Conservation (phyloP, 257 asterid species). For the Solanum dulcamara region DNA sequence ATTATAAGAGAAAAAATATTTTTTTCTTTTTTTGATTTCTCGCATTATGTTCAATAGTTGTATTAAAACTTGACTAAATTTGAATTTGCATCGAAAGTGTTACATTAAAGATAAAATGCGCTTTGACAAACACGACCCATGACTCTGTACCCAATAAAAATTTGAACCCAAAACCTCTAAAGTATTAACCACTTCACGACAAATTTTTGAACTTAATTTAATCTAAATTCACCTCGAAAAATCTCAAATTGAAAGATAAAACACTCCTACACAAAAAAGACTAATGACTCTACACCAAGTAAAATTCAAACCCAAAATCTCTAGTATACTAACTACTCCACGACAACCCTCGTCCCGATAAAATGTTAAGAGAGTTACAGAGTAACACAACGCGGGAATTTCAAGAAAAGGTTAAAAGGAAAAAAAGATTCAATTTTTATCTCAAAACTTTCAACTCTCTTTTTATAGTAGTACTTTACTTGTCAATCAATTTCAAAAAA, state of each 20-base stretch:
- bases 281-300: neutral
- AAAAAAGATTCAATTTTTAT: neutral
- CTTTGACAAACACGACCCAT: neutral
- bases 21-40: no score
- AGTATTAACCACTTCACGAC: neutral
- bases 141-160: neutral
- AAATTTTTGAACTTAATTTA: accelerated
- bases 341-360: accelerated
- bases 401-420: neutral
- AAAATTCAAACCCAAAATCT: neutral
- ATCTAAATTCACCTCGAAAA: no score
- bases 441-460: neutral
- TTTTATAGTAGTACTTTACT: neutral
- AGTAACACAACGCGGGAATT: neutral
- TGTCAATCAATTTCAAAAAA: no score
- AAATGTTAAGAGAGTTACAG: neutral
- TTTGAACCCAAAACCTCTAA: neutral
- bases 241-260: neutral
- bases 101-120: neutral
- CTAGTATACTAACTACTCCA: accelerated
- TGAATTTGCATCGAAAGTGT: neutral
- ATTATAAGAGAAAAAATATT: neutral
- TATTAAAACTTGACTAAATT: neutral
- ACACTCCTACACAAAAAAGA: neutral
- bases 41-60: neutral